Evolutionary conservation across 2,329 filamentous ascomycete species (phyloP).

Genomic region (Ascochyta viciae-villosae): DNA sequence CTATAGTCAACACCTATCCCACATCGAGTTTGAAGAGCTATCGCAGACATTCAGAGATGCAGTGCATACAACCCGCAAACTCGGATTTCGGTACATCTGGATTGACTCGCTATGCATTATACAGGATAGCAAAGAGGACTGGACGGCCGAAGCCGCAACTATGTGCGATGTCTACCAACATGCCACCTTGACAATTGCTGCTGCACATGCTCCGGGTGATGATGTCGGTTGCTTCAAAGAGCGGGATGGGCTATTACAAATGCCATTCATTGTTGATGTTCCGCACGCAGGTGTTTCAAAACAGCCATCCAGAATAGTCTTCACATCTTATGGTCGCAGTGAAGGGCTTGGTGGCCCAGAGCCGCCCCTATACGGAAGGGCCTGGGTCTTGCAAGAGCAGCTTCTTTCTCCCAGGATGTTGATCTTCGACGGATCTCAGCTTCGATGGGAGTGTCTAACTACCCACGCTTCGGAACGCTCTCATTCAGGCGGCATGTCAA

Average conservation of each 20-base stretch:
- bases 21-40: too few species aligned
- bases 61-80: not conserved
- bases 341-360: conserved; percentile 17
- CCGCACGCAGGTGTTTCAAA: conserved; percentile 10
- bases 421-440: conserved; percentile 25
- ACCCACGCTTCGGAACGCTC: conserved; percentile 25
- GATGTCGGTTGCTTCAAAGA: conserved; percentile 29
- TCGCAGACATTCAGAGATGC: not conserved
- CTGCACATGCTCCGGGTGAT: conserved; percentile 28
- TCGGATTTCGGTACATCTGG: conserved; percentile 25
- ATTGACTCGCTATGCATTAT: conserved; percentile 34
- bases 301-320: too few species aligned
- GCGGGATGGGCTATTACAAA: conserved; percentile 28
- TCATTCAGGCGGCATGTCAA: conserved; percentile 2
- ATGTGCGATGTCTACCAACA: conserved; percentile 37
- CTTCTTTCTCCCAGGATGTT: conserved; percentile 28
- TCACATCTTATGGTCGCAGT: conserved; percentile 9
- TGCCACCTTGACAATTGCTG: conserved; percentile 31
- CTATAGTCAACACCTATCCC: not conserved
- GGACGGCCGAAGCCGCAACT: conserved; percentile 30
- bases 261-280: conserved; percentile 25
- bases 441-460: conserved; percentile 33
- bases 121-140: conserved; percentile 31
- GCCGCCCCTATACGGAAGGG: conserved; percentile 27
- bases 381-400: conserved; percentile 38